Evolutionary conservation across 2,329 filamentous ascomycete genomes (phyloP).

Genomic region (Cytospora piceae): DNA sequence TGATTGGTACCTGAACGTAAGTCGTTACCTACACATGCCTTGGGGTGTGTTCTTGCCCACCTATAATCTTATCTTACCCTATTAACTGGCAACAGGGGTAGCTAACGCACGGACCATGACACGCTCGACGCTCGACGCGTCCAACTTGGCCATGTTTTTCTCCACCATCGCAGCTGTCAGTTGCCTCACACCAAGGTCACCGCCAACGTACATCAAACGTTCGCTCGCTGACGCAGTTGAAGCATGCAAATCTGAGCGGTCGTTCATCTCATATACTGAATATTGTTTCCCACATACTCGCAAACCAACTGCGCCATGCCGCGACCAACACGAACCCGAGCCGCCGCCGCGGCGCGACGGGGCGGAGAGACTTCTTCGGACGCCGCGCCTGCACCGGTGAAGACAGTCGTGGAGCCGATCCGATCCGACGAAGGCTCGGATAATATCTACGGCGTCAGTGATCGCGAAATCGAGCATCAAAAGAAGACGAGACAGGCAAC

Average conservation of each 20-base stretch:
- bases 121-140: constrained; percentile 25
- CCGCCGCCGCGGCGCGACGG: constrained; percentile 33
- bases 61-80: not conserved
- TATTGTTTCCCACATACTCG: not conserved
- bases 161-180: constrained; percentile 27
- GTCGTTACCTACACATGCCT: not conserved
- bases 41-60: not conserved
- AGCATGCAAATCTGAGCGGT: not conserved
- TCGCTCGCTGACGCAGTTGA: constrained; percentile 22
- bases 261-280: constrained; percentile 9
- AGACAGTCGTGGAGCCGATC: constrained; percentile 23
- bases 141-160: constrained; percentile 24
- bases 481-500: constrained; percentile 33
- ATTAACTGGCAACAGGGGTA: not conserved
- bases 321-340: constrained; percentile 40
- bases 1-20: not conserved
- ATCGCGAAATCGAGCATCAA: constrained; percentile 37
- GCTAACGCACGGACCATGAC: constrained; percentile 24
- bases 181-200: constrained; percentile 12
- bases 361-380: constrained; percentile 27
- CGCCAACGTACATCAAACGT: constrained; percentile 9
- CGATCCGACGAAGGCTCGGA: constrained; percentile 24
- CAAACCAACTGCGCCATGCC: constrained; percentile 34
- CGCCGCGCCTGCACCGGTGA: constrained; percentile 26
- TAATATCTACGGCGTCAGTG: constrained; percentile 42